Evolutionary conservation across 2,329 filamentous ascomycete species (phyloP).

Genomic region (Cladosporium sp.): DNA sequence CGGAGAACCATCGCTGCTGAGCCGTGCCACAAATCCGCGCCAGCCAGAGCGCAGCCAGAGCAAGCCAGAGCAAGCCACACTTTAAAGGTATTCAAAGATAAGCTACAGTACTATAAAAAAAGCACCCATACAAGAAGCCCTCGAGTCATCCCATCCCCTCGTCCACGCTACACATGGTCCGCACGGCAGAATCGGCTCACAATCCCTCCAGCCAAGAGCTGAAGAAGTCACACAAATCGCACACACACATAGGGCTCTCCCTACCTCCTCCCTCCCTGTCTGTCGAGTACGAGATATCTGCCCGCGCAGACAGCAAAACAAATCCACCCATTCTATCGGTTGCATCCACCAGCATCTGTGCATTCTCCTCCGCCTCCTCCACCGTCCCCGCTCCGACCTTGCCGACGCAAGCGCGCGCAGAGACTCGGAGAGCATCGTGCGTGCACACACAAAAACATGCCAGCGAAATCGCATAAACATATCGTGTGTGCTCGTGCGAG

Average conservation of each 20-base stretch:
- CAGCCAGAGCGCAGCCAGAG: not conserved
- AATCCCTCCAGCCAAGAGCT: not conserved
- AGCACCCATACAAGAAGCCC: not conserved
- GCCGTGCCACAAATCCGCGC: not conserved
- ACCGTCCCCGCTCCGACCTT: not conserved
- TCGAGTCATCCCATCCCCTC: not conserved
- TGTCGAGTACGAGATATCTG: not conserved
- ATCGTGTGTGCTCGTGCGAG: not conserved
- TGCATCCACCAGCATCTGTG: not conserved
- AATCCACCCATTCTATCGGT: not conserved
- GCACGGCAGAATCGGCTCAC: not conserved
- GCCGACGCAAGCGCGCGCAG: not conserved
- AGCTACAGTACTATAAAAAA: not conserved
- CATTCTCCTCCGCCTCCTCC: not conserved
- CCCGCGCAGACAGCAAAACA: not conserved
- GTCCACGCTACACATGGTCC: not conserved
- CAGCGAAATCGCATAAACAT: not conserved
- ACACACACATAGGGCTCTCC: not conserved
- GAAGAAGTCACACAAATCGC: not conserved
- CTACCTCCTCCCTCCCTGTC: not conserved
- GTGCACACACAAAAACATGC: not conserved
- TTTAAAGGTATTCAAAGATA: not conserved
- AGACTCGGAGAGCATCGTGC: not conserved
- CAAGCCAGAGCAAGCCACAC: not conserved
- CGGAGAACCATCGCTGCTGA: not conserved